These are phyloP conservation scores for Pholiota microspora DNA, from an alignment of 768 basidiomycete species.

Conservation along the genomic window DNA sequence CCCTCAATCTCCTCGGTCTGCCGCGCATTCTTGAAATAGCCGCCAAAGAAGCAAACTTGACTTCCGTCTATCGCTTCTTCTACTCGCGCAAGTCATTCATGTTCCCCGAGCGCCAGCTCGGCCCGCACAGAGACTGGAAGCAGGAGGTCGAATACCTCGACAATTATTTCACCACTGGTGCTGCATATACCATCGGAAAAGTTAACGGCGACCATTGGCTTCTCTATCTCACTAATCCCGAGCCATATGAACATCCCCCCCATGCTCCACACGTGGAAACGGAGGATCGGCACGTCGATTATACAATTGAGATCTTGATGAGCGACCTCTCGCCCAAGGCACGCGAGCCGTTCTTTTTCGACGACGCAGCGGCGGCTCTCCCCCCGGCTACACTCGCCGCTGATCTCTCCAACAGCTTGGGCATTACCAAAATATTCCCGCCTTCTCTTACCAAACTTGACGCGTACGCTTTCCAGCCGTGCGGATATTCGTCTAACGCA, in stretches of 20 bases:
- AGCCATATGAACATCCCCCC: conserved; percentile 16
- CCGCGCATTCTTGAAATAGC: conserved; percentile 96
- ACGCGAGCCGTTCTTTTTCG: conserved; percentile 74
- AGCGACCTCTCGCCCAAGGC: conserved; percentile 76
- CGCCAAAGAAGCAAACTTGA: conserved; percentile 58
- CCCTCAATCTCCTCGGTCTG: conserved; percentile 92
- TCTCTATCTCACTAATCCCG: conserved; percentile 82
- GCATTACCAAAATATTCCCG: conserved; percentile 83
- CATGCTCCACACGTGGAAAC: conserved; percentile 13
- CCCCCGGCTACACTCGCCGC: conserved; percentile 54
- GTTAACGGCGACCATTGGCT: conserved; percentile 99
- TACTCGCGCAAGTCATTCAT: conserved; percentile 99
- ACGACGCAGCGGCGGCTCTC: conserved; percentile 27
- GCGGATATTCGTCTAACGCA: conserved; percentile 95
- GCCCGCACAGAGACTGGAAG: conserved; percentile 92
- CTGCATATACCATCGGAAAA: conserved; percentile 96
- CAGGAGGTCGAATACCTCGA: conserved; percentile 92
- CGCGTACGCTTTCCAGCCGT: conserved; percentile 91
- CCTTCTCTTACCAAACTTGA: conserved; percentile 78
- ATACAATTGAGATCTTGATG: conserved; percentile 98
- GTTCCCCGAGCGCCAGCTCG: conserved; percentile 94
- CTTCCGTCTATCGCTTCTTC: conserved; percentile 85
- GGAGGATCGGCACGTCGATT: conserved; percentile 55
- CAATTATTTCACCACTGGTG: conserved; percentile 81
- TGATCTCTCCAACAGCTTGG: conserved; percentile 65